Percentiles rank a stretch among this genome's conserved stretches.
Conservation (phyloP, 2,329 filamentous ascomycete species). For the Fusarium sublunatum region DNA sequence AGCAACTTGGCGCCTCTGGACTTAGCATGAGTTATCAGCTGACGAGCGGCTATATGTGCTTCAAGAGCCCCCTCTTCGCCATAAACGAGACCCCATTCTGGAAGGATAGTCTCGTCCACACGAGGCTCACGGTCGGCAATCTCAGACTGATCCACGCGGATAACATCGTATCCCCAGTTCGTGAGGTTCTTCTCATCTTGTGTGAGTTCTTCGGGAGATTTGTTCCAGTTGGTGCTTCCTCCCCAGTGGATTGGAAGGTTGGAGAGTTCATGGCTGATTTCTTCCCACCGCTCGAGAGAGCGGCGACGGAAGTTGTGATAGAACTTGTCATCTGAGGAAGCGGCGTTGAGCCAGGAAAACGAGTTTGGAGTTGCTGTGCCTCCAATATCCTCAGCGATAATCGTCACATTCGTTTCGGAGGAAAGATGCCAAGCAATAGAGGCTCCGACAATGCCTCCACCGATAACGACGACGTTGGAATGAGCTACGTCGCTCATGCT, state of each 20-base stretch:
- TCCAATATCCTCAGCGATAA: conserved; percentile 25
- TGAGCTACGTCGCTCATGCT: neutral
- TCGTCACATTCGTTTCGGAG: conserved; percentile 12
- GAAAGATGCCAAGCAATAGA: conserved; percentile 27
- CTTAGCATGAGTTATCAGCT: conserved; percentile 2
- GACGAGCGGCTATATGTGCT: conserved; percentile 9
- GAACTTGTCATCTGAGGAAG: conserved; percentile 9
- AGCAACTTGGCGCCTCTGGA: neutral
- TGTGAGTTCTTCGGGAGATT: neutral
- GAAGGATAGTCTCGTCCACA: conserved; percentile 8
- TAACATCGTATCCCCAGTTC: conserved; percentile 16
- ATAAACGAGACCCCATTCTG: conserved; percentile 24
- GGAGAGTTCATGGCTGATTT: conserved; percentile 5
- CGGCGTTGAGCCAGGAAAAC: conserved; percentile 22
- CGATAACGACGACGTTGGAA: conserved; percentile 12
- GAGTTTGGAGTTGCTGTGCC: conserved; percentile 16
- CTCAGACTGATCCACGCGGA: conserved; percentile 1
- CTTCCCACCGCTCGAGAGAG: conserved; percentile 11
- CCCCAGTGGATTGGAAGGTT: conserved; percentile 16
- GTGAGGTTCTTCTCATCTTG: conserved; percentile 12
- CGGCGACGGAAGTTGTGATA: conserved; percentile 23
- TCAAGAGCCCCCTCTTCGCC: conserved; percentile 21
- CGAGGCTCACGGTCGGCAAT: conserved; percentile 12
- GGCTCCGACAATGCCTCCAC: conserved; percentile 27
- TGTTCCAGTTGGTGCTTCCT: conserved; percentile 13